Conservation (phyloP, 257 asterid genomes). For the Mitragyna speciosa region DNA sequence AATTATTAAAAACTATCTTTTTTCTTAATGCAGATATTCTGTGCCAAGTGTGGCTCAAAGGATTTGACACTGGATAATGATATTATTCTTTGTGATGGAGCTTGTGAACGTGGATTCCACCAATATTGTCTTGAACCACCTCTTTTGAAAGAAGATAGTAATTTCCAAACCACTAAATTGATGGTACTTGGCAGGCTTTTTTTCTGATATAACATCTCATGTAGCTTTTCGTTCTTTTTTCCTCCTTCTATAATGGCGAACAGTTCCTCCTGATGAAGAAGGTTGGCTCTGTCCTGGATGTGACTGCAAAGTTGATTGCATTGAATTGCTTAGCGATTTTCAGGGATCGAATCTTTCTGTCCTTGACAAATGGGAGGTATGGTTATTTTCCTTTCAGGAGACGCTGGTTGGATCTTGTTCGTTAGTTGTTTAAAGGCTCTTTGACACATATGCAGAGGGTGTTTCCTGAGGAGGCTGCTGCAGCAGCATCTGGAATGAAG, state of each 20-base stretch:
- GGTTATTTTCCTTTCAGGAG: slow-evolving; percentile 8
- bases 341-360: slow-evolving; percentile 58
- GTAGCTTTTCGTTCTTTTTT: slow-evolving; percentile 3
- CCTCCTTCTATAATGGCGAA: slow-evolving; percentile 24
- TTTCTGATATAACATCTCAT: slow-evolving; percentile 13
- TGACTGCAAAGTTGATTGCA: slow-evolving; percentile 91
- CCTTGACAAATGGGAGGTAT: slow-evolving; percentile 93
- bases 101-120: slow-evolving; percentile 97
- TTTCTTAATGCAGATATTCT: slow-evolving; percentile 76
- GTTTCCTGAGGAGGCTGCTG: slow-evolving; percentile 91
- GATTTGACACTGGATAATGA: slow-evolving; percentile 83
- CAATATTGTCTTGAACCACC: slow-evolving; percentile 97
- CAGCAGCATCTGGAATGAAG: slow-evolving; percentile 71
- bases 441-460: slow-evolving; percentile 61
- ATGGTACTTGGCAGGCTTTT: slow-evolving; percentile 13
- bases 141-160: slow-evolving; percentile 77
- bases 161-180: slow-evolving; percentile 28
- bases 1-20: slow-evolving; percentile 22
- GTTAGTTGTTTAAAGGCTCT: slow-evolving; percentile 35
- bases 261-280: slow-evolving; percentile 98
- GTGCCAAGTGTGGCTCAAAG: slow-evolving; percentile 92
- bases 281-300: slow-evolving; percentile 99
- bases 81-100: slow-evolving; percentile 94
- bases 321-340: slow-evolving; percentile 72
- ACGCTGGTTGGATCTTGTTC: slow-evolving; percentile 9